These are phyloP conservation scores for Wickerhamomyces pijperi DNA, from an alignment of 805 yeast genomes.

Conservation along the genomic window DNA sequence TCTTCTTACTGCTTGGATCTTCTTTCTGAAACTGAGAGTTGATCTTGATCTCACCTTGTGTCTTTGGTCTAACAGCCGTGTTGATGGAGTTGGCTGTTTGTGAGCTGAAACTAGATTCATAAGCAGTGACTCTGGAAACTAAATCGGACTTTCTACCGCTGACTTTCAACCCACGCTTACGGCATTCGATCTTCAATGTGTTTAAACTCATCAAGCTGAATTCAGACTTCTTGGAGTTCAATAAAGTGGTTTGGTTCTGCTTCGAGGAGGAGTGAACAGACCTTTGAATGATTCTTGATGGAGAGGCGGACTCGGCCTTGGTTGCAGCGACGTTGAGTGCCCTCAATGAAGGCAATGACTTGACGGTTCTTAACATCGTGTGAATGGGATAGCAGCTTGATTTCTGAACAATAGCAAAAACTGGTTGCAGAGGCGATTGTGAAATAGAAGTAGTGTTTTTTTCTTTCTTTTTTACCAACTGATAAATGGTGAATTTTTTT, in stretches of 20 bases:
- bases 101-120: constrained; percentile 12
- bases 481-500: too few species aligned
- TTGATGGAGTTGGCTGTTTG: constrained; percentile 7
- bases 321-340: constrained; percentile 6
- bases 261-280: constrained; percentile 20
- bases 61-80: constrained; percentile 6
- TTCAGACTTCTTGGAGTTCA: constrained; percentile 15
- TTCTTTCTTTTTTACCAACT: too few species aligned
- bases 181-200: constrained; percentile 47
- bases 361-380: constrained; percentile 18
- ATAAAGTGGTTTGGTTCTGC: constrained; percentile 16
- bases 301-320: constrained; percentile 5
- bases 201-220: constrained; percentile 36
- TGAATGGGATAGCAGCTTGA: too few species aligned
- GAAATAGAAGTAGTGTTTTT: too few species aligned
- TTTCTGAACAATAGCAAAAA: too few species aligned
- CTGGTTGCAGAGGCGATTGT: too few species aligned
- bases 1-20: constrained; percentile 3
- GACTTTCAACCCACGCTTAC: constrained; percentile 45
- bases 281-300: constrained; percentile 10
- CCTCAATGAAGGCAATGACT: constrained; percentile 19
- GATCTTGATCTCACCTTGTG: neutral
- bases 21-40: neutral
- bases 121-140: constrained; percentile 23
- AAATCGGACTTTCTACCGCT: constrained; percentile 54